These are phyloP conservation scores for Beauveria bassiana DNA, from an alignment of 2,329 filamentous ascomycete species.

Conservation along the genomic window DNA sequence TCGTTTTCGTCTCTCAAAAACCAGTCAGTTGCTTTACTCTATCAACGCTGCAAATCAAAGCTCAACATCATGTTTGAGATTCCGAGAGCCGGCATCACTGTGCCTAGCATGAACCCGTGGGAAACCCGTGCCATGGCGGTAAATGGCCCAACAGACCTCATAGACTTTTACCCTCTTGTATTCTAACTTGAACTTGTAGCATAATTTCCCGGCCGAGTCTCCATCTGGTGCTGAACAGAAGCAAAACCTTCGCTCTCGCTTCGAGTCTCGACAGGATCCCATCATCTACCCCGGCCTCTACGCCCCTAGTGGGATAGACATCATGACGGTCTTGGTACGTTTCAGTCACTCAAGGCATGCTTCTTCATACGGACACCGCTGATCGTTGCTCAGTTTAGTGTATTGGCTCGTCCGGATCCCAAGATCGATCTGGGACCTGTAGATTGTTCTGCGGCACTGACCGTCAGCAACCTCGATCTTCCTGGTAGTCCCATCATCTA, in stretches of 20 bases:
- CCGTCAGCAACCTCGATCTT: slow-evolving; percentile 69
- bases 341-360: neutral
- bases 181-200: slow-evolving; percentile 10
- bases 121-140: slow-evolving; percentile 29
- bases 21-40: neutral
- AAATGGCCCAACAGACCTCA: neutral
- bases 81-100: neutral
- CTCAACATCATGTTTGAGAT: slow-evolving; percentile 1
- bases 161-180: neutral
- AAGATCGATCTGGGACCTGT: slow-evolving; percentile 73
- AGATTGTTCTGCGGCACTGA: slow-evolving; percentile 75
- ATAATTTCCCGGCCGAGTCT: slow-evolving; percentile 14
- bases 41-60: neutral
- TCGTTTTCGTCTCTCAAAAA: neutral
- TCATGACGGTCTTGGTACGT: slow-evolving; percentile 47
- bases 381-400: slow-evolving; percentile 38
- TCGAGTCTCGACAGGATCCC: slow-evolving; percentile 31
- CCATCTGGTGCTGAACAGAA: neutral
- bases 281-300: slow-evolving; percentile 51
- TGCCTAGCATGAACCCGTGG: slow-evolving; percentile 17
- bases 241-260: slow-evolving; percentile 1
- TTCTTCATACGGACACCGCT: neutral
- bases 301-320: slow-evolving; percentile 45
- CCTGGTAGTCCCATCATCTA: slow-evolving; percentile 77
- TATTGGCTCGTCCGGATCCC: slow-evolving; percentile 63